Evolutionary conservation across 2,329 filamentous ascomycete species (phyloP), one percentile per base, ranked within the genome.

Genomic region (Ceratocystis harringtonii): DNA sequence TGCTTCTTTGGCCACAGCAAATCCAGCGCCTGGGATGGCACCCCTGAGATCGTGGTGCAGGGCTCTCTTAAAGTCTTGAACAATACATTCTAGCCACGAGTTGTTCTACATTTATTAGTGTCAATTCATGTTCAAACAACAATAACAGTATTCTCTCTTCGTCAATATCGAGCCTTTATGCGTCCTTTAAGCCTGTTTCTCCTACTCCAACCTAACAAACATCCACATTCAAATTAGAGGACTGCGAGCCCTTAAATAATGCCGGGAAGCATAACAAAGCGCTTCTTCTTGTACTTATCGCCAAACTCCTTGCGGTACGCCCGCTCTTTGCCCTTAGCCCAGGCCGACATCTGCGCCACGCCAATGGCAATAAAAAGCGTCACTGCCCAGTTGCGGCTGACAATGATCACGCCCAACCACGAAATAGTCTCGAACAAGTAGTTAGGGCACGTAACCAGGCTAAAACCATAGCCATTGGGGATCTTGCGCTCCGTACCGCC

Each of bases 201-300:
- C 28, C 30, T 5, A 52, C 7, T 8, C 22, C 55, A 28, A 12
- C 12, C 48, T 3, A 52, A 6, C 48, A 28, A 52, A 6, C 48
- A 28, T 22, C 25, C 17, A 48, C 8, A 52, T 63, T 43, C 12
- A 63, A 7, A 5, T 6, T 8, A 58, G 3, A 6, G 10, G 10
- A 28, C 7, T 10, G 22, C 10, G 15, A 5, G 8, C 22, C 10
- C 63, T 77, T 78, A 94, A 73, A 87, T 81, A 62, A 95, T 77
- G 2, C 89, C 89, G 2, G 94, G 90, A 67, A 96, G 75, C 77
- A 96, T 88, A 68, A 84, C 85, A 73, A 81, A 92, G 72, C 84
- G 84, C 89, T 99, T 97, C 80, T 87, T 92, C 86, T 92, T 92
- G 78, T 99, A 99, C 77, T 87, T 89, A 74, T 92, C 88, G 50